Conservation (phyloP, 257 asterid genomes). For the Orobanche coerulescens region DNA sequence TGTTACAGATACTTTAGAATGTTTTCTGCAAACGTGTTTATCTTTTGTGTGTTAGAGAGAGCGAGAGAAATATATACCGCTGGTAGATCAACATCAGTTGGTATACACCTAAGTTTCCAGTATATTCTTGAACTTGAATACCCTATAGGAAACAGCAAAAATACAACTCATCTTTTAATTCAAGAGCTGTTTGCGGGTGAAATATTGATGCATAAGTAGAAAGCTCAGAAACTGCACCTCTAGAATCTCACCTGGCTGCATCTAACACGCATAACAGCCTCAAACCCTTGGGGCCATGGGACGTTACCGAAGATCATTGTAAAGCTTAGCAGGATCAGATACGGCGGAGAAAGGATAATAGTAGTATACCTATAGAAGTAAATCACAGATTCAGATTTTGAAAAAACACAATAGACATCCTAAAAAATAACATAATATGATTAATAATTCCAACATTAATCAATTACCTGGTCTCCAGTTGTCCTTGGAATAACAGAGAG, state of each 20-base stretch:
- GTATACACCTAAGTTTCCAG: conserved; percentile 92
- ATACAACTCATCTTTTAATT: conserved; percentile 2
- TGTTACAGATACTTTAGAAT: too few relatives aligned
- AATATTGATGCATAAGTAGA: conserved; percentile 6
- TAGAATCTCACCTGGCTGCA: conserved; percentile 79
- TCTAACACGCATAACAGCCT: conserved; percentile 99
- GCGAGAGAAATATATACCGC: conserved; percentile 59
- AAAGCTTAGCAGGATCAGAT: conserved; percentile 89
- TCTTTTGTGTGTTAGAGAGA: neutral
- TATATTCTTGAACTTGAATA: conserved; percentile 94
- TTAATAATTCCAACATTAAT: conserved; percentile 9
- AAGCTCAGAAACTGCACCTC: conserved; percentile 17
- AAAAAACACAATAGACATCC: neutral
- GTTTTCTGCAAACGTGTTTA: too few relatives aligned
- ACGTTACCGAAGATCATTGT: conserved; percentile 96
- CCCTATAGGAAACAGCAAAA: conserved; percentile 55
- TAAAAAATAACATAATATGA: conserved; percentile 4
- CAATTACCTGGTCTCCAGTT: conserved; percentile 92
- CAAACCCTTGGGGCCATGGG: conserved; percentile 95
- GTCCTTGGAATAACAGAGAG: conserved; percentile 86
- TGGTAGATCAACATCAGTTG: conserved; percentile 95
- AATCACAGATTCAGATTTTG: conserved; percentile 19
- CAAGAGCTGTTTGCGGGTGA: conserved; percentile 16
- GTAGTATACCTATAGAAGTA: conserved; percentile 59
- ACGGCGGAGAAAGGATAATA: conserved; percentile 93